Evolutionary conservation across 2,329 filamentous ascomycete species (phyloP).

Genomic region (Microdochium trichocladiopsis): DNA sequence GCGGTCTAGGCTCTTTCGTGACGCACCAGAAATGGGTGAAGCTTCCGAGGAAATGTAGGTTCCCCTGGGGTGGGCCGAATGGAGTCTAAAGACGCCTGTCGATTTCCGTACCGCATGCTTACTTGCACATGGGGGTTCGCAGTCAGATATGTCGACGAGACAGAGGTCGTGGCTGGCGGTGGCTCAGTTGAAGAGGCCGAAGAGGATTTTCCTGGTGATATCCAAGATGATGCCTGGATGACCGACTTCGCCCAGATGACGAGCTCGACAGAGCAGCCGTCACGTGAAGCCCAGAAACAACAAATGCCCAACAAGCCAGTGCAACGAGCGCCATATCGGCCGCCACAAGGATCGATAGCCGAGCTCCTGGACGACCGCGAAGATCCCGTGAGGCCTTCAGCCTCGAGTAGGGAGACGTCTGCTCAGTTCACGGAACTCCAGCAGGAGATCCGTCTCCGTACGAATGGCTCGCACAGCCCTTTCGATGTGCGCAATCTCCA

Average conservation of each 20-base stretch:
- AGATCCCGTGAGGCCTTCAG: not conserved
- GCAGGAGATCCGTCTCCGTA: not conserved
- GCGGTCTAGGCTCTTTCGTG: conserved; percentile 13
- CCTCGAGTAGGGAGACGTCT: not conserved
- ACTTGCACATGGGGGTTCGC: not conserved
- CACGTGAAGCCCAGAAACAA: not conserved
- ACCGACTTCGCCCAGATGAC: not conserved
- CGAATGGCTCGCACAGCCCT: not conserved
- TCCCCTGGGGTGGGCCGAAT: no score
- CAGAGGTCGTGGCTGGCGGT: conserved; percentile 13
- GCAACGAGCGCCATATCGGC: not conserved
- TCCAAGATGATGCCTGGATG: not conserved
- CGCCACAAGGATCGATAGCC: not conserved
- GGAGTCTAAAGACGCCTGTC: not conserved
- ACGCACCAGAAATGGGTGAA: conserved; percentile 21
- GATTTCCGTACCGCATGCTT: not conserved
- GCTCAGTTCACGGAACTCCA: not conserved
- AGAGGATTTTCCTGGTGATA: not conserved
- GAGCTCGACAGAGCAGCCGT: not conserved
- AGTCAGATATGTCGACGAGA: conserved; percentile 24
- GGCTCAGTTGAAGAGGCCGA: conserved; percentile 12
- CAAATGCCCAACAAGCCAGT: not conserved
- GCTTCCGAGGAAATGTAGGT: conserved; percentile 17
- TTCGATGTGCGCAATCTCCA: not conserved
- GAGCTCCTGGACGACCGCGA: not conserved